Evolutionary conservation across 305 asterid species (phyloP).

Genomic region (Withania somnifera): DNA sequence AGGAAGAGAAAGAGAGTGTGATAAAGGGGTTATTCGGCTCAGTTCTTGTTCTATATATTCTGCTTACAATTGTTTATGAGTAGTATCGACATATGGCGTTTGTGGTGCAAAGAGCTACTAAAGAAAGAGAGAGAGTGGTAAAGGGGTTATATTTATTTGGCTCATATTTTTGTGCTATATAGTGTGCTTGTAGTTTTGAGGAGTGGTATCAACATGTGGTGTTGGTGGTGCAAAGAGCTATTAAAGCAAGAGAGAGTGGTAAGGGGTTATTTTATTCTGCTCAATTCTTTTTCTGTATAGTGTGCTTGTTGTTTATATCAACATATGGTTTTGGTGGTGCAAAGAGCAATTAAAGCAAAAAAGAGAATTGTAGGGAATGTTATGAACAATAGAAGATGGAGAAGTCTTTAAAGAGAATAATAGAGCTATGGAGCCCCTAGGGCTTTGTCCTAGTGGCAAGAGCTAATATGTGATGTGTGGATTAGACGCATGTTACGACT

Average conservation of each 20-base stretch:
- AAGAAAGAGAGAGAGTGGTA: neutral
- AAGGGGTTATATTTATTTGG: neutral
- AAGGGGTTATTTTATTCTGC: neutral
- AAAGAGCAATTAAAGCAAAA: neutral
- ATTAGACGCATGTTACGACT: neutral
- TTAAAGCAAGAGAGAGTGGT: neutral
- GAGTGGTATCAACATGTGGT: neutral
- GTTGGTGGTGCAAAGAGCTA: neutral
- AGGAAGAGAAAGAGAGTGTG: too few relatives aligned
- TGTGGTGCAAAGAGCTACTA: too few relatives aligned
- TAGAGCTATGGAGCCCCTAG: neutral
- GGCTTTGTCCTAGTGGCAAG: neutral
- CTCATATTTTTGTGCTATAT: neutral
- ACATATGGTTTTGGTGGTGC: neutral
- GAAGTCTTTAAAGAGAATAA: neutral
- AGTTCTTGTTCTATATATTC: neutral
- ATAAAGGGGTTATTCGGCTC: neutral
- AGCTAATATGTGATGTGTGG: neutral
- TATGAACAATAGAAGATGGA: neutral
- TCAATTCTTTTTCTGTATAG: neutral
- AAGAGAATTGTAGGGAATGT: neutral
- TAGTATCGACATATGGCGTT: too few relatives aligned
- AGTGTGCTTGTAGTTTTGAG: neutral
- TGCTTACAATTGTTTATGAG: neutral
- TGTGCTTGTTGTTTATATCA: neutral